Percentiles rank a stretch among this genome's conserved stretches.
phyloP scores from a whole-genome alignment of 2,329 filamentous ascomycete genomes.

The Sporothrix pseudoabietina region DNA sequence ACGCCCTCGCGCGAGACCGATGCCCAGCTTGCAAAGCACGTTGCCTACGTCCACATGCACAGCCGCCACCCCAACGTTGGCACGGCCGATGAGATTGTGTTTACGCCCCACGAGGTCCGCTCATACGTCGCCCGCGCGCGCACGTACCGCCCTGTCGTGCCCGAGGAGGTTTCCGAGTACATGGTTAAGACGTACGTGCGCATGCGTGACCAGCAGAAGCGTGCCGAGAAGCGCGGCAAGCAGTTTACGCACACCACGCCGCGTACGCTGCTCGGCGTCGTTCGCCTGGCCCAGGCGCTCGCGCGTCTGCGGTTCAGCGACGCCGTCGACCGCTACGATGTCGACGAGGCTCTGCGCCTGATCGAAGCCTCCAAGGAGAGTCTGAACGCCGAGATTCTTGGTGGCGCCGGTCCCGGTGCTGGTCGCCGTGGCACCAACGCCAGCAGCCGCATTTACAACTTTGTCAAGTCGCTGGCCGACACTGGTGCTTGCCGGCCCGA shows the following conservation, averaged over 20 bases:
- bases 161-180: constrained; percentile 86
- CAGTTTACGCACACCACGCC: constrained; percentile 94
- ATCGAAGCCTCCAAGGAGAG: constrained; percentile 93
- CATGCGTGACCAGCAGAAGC: constrained; percentile 87
- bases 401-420: constrained; percentile 48
- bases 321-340: constrained; percentile 84
- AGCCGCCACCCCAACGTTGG: constrained; percentile 81
- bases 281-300: constrained; percentile 91
- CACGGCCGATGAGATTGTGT: constrained; percentile 62
- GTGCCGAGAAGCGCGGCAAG: constrained; percentile 86
- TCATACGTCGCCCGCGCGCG: constrained; percentile 94
- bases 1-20: constrained; percentile 87
- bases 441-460: constrained; percentile 89
- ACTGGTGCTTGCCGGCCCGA: constrained; percentile 82
- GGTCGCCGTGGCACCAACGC: constrained; percentile 72
- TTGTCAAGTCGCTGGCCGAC: constrained; percentile 86
- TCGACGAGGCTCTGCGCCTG: constrained; percentile 89
- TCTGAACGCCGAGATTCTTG: constrained; percentile 74
- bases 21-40: constrained; percentile 91
- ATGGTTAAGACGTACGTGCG: constrained; percentile 96
- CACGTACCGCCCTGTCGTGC: constrained; percentile 83
- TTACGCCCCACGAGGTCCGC: constrained; percentile 88
- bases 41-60: constrained; percentile 96
- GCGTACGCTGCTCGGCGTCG: constrained; percentile 86
- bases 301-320: constrained; percentile 88